Percentiles rank a stretch among this genome's conserved stretches.
Conservation (phyloP, 2,329 filamentous ascomycete species). For the Colletotrichum australisinense region DNA sequence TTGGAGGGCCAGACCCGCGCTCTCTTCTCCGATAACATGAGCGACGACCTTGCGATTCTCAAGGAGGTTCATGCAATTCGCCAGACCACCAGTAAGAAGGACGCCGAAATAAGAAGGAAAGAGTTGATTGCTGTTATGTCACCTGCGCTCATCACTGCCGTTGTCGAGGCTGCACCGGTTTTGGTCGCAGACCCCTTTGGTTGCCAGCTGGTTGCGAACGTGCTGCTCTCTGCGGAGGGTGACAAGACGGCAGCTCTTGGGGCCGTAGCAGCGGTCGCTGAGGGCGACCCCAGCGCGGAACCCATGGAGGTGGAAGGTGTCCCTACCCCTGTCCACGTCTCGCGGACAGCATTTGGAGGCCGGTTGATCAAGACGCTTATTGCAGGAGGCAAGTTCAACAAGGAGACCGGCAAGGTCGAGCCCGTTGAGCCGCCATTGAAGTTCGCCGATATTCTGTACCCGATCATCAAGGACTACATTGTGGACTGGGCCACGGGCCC, state of each 20-base stretch:
- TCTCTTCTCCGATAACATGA: constrained; percentile 71
- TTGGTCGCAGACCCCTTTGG: constrained; percentile 84
- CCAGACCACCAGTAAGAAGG: constrained; percentile 91
- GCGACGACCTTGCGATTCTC: constrained; percentile 76
- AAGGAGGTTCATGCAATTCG: constrained; percentile 83
- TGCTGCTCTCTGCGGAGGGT: constrained; percentile 79
- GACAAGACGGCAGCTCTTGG: constrained; percentile 81
- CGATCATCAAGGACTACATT: constrained; percentile 79
- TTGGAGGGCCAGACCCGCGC: constrained; percentile 76
- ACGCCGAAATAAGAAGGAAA: constrained; percentile 77
- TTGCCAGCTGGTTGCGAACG: constrained; percentile 86
- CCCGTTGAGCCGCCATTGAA: constrained; percentile 80
- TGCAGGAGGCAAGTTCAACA: constrained; percentile 88
- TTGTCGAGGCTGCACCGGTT: constrained; percentile 74
- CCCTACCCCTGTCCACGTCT: constrained; percentile 60
- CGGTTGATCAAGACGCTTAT: constrained; percentile 93
- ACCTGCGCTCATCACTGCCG: constrained; percentile 78
- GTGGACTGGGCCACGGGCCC: constrained; percentile 87
- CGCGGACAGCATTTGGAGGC: constrained; percentile 72
- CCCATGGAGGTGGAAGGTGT: constrained; percentile 51
- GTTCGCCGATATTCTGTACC: constrained; percentile 86
- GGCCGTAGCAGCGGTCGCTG: constrained; percentile 74
- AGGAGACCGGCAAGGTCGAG: constrained; percentile 75
- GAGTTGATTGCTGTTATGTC: constrained; percentile 83
- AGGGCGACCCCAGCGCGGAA: constrained; percentile 61